Conservation (phyloP, 495 filamentous ascomycete species). For the Annulohypoxylon stygium region DNA sequence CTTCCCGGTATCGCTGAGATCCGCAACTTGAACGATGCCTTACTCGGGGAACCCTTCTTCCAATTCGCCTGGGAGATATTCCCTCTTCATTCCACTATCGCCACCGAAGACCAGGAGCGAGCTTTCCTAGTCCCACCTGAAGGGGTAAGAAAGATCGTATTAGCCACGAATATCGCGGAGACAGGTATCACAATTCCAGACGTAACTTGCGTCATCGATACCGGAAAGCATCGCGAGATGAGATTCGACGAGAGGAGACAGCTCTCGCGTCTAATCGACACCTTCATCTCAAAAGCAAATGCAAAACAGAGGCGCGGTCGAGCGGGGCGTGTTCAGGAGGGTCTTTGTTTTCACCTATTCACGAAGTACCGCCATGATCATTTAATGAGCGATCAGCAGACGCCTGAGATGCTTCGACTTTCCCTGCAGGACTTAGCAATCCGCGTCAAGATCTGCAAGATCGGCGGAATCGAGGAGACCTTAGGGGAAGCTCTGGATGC, state of each 20-base stretch:
- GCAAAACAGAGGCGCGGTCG: conserved; percentile 93
- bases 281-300: conserved; percentile 93
- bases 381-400: conserved; percentile 89
- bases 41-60: conserved; percentile 78
- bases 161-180: conserved; percentile 97
- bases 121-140: conserved; percentile 87
- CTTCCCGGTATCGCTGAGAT: conserved; percentile 96
- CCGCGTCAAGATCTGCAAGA: conserved; percentile 96
- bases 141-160: conserved; percentile 88
- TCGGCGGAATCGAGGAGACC: conserved; percentile 91
- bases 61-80: conserved; percentile 80
- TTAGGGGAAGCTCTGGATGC: conserved; percentile 91
- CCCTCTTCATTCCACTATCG: conserved; percentile 91
- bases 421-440: conserved; percentile 94
- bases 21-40: conserved; percentile 83
- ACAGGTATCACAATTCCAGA: conserved; percentile 98
- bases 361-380: conserved; percentile 86
- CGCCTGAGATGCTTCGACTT: conserved; percentile 92
- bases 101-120: conserved; percentile 94
- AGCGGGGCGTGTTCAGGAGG: conserved; percentile 95
- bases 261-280: conserved; percentile 87
- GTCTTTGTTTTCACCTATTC: conserved; percentile 95
- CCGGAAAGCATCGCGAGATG: conserved; percentile 97
- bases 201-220: conserved; percentile 94
- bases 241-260: conserved; percentile 91